Percentiles rank a stretch among this genome's conserved stretches.
Evolutionary conservation across 805 yeast species (phyloP).

Genomic region (Lipomyces spencermartinsiae): DNA sequence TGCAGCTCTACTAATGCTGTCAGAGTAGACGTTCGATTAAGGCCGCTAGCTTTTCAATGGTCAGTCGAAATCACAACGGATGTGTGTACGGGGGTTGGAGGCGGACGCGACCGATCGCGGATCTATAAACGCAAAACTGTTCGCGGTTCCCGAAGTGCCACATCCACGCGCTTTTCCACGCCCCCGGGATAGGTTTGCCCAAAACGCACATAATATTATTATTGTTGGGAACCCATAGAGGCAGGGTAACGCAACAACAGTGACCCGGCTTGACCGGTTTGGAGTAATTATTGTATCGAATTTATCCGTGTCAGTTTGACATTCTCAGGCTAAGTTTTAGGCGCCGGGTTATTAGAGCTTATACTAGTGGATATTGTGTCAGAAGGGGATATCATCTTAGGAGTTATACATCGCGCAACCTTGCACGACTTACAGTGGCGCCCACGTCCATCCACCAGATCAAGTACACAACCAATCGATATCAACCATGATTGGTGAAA

Average conservation of each 20-base stretch:
- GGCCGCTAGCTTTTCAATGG: neutral
- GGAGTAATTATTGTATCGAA: neutral
- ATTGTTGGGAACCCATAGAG: neutral
- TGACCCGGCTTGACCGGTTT: neutral
- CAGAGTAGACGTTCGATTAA: neutral
- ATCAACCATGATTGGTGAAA: constrained; percentile 26
- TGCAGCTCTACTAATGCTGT: neutral
- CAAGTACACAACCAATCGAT: neutral
- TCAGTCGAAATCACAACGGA: neutral
- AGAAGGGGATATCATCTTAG: neutral
- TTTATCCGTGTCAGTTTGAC: too few relatives aligned
- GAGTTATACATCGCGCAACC: neutral
- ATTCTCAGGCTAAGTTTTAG: too few relatives aligned
- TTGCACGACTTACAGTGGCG: neutral
- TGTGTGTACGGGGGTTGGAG: neutral
- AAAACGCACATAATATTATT: neutral
- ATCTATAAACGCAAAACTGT: constrained; percentile 3
- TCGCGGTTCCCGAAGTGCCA: neutral
- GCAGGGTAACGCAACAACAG: neutral
- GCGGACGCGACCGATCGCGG: neutral
- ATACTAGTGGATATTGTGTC: neutral
- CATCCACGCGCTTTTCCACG: neutral
- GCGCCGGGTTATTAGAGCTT: too few relatives aligned
- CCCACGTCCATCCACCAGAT: neutral
- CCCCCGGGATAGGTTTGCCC: neutral